Evolutionary conservation across 1,284 basidiomycete species (phyloP).

Genomic region (Boletus sp.): DNA sequence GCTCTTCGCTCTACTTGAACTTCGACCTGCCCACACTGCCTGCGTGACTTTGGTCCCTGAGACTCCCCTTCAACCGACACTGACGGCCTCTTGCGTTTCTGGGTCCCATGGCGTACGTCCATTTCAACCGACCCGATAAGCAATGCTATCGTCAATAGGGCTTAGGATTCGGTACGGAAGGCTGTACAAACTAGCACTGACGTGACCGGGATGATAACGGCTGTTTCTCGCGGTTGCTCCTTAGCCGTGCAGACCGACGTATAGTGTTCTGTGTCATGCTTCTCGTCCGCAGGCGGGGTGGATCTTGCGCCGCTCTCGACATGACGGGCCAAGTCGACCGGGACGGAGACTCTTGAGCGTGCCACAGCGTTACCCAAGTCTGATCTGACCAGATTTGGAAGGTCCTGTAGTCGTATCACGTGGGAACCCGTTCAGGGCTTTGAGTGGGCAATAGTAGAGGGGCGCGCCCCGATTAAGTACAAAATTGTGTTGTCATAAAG

Average conservation of each 20-base stretch:
- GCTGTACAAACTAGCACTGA: constrained; percentile 10
- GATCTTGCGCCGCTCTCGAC: constrained; percentile 12
- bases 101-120: neutral
- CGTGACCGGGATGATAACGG: constrained; percentile 3
- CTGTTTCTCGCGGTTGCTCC: neutral
- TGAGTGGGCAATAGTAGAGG: neutral
- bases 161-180: neutral
- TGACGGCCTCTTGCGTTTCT: constrained; percentile 9
- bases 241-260: constrained; percentile 28
- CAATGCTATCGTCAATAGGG: constrained; percentile 10
- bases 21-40: constrained; percentile 15
- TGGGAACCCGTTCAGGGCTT: constrained; percentile 18
- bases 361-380: too few relatives aligned
- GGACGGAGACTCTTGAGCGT: too few relatives aligned
- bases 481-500: neutral
- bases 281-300: constrained; percentile 21
- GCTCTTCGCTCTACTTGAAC: constrained; percentile 1
- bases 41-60: constrained; percentile 9
- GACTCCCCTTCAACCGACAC: neutral
- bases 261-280: constrained; percentile 17
- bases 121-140: neutral
- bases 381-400: constrained; percentile 30
- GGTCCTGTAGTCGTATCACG: constrained; percentile 28
- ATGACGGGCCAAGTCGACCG: too few relatives aligned
- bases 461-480: neutral